Percentiles rank a stretch among this genome's conserved stretches.
These are phyloP conservation scores for Allium cepa DNA, from an alignment of 106 monocot genomes.

Conservation along the genomic window DNA sequence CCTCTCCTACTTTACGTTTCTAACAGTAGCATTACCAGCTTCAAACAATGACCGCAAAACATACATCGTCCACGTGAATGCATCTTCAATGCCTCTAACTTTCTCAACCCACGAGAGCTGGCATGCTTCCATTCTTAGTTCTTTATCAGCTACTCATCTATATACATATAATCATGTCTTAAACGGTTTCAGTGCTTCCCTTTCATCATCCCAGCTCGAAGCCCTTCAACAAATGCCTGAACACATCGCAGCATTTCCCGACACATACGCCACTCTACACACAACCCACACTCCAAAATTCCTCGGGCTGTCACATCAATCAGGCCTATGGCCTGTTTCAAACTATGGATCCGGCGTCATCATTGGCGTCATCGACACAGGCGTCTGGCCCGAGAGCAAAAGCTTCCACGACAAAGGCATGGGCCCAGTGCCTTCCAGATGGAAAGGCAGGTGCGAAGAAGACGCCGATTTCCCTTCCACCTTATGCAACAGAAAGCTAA, in stretches of 20 bases:
- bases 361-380: constrained; percentile 16
- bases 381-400: neutral
- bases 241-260: neutral
- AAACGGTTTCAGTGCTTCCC: too few species aligned
- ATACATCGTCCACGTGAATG: constrained; percentile 6
- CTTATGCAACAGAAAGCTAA: constrained; percentile 14
- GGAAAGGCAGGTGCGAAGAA: constrained; percentile 8
- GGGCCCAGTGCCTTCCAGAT: neutral
- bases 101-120: constrained; percentile 9
- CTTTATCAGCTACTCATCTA: too few species aligned
- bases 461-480: neutral
- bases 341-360: constrained; percentile 18
- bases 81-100: constrained; percentile 3
- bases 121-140: neutral
- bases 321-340: constrained; percentile 22
- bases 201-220: too few species aligned
- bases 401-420: constrained; percentile 15
- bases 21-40: too few species aligned
- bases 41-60: neutral
- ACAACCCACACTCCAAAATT: constrained; percentile 33
- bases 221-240: too few species aligned
- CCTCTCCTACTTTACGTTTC: too few species aligned
- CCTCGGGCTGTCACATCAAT: constrained; percentile 13
- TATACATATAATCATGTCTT: too few species aligned
- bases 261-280: constrained; percentile 9